Evolutionary conservation across 306 rosid genomes (phyloP), one percentile per base, ranked within the genome.

Genomic region (Sophora flavescens): DNA sequence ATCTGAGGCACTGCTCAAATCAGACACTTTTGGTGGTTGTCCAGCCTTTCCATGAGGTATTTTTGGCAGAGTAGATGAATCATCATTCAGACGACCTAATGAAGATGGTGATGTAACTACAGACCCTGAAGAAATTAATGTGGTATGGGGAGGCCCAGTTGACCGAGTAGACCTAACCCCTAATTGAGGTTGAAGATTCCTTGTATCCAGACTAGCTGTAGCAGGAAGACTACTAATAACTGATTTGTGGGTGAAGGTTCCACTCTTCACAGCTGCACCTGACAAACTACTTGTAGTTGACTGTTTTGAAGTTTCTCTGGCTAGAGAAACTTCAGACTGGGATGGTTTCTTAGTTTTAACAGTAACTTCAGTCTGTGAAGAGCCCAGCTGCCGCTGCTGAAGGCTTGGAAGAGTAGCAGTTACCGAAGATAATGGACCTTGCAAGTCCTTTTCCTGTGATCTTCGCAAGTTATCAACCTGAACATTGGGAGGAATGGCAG

Each of bases 221-320:
- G 51, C 77, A 41, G 88, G 82, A 54, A 68, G 73, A 79, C 81
- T 79, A 69, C 82, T 67, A 54, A 76, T 68, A 70, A 75, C 66
- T 71, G 89, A 77, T 75, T 76, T 86, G 48, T 72, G 83, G 67
- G 91, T 76, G 18, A 89, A 87, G 83, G 87, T 77, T 81, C 96
- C 97, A 74, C 87, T 86, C 77, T 92, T 88, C 90, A 89, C 77
- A 66, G 91, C 87, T 48, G 96, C 89, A 71, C 96, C 93, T 81
- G 90, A 80, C 84, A 92, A 80, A 83, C 86, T 80, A 84, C 86
- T 84, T 42, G 92, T 78, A 81, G 83, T 84, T 22, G 92, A 82
- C 70, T 87, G 84, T 68, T 86, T 88, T 64, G 83, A 80, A 66
- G 82, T 80, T 82, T 80, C 91, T 72, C 80, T 74, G 63, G 84